phyloP scores from a whole-genome alignment of 2,329 filamentous ascomycete genomes.

The Pestalotiopsis sp. region DNA sequence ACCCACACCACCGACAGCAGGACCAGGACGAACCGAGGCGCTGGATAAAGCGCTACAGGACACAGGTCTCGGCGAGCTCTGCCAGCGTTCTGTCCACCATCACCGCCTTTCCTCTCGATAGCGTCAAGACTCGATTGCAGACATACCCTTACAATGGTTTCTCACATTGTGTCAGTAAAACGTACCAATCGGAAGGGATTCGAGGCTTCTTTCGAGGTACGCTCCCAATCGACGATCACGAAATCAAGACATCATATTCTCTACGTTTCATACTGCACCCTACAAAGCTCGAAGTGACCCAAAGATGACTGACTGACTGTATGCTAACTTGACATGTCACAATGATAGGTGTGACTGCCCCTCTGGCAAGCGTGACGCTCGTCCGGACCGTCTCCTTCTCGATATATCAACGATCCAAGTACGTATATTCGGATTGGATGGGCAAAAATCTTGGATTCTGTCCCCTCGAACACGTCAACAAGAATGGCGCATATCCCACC shows the following conservation, averaged over 20 bases:
- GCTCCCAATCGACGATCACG: constrained; percentile 20
- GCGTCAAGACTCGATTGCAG: constrained; percentile 89
- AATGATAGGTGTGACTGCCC: constrained; percentile 70
- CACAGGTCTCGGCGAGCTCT: constrained; percentile 76
- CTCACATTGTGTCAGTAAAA: constrained; percentile 73
- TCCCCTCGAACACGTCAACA: constrained; percentile 74
- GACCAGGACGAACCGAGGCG: constrained; percentile 34
- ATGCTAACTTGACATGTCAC: constrained; percentile 25
- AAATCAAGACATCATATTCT: constrained; percentile 12
- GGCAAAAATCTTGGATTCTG: constrained; percentile 68
- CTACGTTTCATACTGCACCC: neutral
- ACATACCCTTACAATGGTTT: constrained; percentile 80
- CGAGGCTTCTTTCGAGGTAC: constrained; percentile 81
- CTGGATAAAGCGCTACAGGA: constrained; percentile 77
- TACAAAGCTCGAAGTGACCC: neutral
- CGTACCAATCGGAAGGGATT: constrained; percentile 74
- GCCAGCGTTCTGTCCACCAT: constrained; percentile 80
- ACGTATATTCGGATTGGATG: constrained; percentile 72
- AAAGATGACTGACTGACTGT: neutral
- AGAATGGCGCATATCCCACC: constrained; percentile 70
- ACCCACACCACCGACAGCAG: constrained; percentile 23
- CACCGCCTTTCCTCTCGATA: constrained; percentile 83
- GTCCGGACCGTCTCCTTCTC: constrained; percentile 80
- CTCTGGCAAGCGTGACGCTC: constrained; percentile 77
- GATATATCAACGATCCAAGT: constrained; percentile 78